Base-by-base conservation (phyloP, 2,329 filamentous ascomycete species). In the Paracamarosporium sp. region DNA sequence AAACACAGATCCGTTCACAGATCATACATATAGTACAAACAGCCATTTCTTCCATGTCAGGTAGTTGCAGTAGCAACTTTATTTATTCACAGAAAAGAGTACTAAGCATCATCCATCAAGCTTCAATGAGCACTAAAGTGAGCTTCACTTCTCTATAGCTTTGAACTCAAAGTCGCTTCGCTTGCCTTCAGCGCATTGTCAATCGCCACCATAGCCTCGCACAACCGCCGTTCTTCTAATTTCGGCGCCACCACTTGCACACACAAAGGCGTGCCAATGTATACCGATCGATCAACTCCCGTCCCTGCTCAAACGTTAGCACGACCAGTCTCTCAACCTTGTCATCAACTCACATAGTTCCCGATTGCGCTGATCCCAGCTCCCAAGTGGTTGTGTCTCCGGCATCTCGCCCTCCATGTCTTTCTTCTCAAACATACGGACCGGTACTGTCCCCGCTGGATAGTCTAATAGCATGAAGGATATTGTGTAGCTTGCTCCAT, bases 401-500 rank as follows among this genome's bases (percentile, higher is more conserved):
- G 68, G 56, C 50, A 86, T 75, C 44, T 83, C 79, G 17, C 75
- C 80, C 28, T 81, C 68, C 60, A 87, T 73, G 73, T 89, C 87
- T 0, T 64, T 67, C 51, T 80, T 74, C 0, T 58, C 69, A 50
- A 88, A 80, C 1, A 71, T 68, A 2, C 86, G 75, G 0, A 89
- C 81, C 0, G 87, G 87, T 1, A 89, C 56, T 3, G 77, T 68
- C 17, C 84, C 88, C 2, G 86, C 83, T 0, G 87, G 83, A 65
- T 86, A 87, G 68, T 90, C 87, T 22, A 90, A 71, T 53, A 89
- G 65, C 8, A 88, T 86, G 65, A 87, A 88, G 1, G 79, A 81
- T 22, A 80, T 83, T 0, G 86, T 88, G 67, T 89, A 90, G 55
- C 86, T 83, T 0, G 86, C 83, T 0, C 82, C 83, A 68, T 88